Conservation (phyloP, 1,139 yeast genomes). For the Candida sp. region DNA sequence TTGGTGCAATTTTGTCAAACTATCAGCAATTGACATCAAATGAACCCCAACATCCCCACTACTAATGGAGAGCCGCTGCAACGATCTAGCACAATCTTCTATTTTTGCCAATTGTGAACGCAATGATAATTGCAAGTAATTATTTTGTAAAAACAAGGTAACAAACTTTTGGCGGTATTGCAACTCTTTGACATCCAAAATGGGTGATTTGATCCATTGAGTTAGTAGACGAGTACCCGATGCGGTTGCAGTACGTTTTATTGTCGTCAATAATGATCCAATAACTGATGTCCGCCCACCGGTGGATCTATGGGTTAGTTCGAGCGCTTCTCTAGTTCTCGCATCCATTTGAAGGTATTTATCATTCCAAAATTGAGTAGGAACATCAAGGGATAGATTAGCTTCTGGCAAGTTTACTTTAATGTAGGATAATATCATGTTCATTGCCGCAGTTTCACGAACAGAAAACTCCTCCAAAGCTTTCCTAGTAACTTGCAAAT, state of each 20-base stretch:
- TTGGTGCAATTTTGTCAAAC: conserved; percentile 22
- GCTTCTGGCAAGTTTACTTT: conserved; percentile 40
- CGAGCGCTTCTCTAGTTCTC: conserved; percentile 79
- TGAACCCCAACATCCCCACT: conserved; percentile 33
- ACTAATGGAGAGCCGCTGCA: conserved; percentile 34
- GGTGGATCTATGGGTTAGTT: conserved; percentile 52
- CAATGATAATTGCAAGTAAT: conserved; percentile 26
- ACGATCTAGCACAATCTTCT: conserved; percentile 38
- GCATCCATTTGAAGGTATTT: conserved; percentile 76
- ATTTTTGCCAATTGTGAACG: conserved; percentile 20
- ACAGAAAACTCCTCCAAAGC: conserved; percentile 52
- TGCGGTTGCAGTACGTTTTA: conserved; percentile 71
- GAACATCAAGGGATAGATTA: conserved; percentile 34
- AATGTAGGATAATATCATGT: conserved; percentile 39
- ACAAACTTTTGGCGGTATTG: conserved; percentile 62
- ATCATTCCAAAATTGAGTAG: conserved; percentile 37
- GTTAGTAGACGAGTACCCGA: conserved; percentile 77
- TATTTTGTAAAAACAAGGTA: conserved; percentile 42
- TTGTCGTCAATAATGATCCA: conserved; percentile 69
- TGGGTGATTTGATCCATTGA: conserved; percentile 84
- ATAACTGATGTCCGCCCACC: conserved; percentile 52
- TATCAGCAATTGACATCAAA: conserved; percentile 30
- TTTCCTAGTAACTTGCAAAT: conserved; percentile 51
- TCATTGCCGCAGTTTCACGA: conserved; percentile 42
- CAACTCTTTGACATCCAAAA: conserved; percentile 56